Evolutionary conservation across 164 flowering plant genomes (phyloP), one percentile per base, ranked within the genome.

Genomic region (Berberis thunbergii): DNA sequence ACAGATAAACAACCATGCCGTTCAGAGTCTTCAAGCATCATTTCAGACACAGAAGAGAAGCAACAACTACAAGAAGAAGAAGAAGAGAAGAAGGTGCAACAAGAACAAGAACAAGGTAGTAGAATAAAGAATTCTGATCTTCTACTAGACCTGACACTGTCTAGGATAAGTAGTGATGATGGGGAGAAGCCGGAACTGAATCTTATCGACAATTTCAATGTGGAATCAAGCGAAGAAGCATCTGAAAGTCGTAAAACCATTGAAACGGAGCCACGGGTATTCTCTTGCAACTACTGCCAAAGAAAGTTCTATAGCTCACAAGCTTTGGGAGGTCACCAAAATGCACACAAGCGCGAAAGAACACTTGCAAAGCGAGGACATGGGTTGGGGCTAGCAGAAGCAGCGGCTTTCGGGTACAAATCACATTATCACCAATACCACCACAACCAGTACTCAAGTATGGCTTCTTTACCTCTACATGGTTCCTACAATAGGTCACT

Each of bases 241-340:
- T 57, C 70, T 7, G 77, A 71, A 46, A 53, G 66, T 58, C 59
- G 71, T n/a, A 69, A 77, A 26, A 61, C 59, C 7, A 11, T 74
- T 2, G 78, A 72, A 41, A 57, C 66, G 0, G 84, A 84, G 72
- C 85, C 80, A 39, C 58, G 87, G 61, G 80, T 87, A 7, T 87
- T 87, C 73, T 79, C 94, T 38, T 87, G 94, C 75, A 87, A 85
- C 74, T 87, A 78, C 45, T 87, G 94, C 57, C 87, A 79, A 57
- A 87, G 94, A 73, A 85, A 82, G 57, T 87, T 87, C 79, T 85
- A 79, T 63, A 87, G 94, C 45, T 87, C 94, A 41, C 94, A 87
- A 57, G 94, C 94, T 4, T 75, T 87, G 10, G 94, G 94, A 3
- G 90, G 90, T 1, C 90, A 85, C 63, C 94, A 87, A 59, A 87